A percentile compares a stretch with the other conserved stretches of the same genome.
These are phyloP conservation scores for Przewalskia tangutica DNA, from an alignment of 257 asterid genomes.

Conservation along the genomic window DNA sequence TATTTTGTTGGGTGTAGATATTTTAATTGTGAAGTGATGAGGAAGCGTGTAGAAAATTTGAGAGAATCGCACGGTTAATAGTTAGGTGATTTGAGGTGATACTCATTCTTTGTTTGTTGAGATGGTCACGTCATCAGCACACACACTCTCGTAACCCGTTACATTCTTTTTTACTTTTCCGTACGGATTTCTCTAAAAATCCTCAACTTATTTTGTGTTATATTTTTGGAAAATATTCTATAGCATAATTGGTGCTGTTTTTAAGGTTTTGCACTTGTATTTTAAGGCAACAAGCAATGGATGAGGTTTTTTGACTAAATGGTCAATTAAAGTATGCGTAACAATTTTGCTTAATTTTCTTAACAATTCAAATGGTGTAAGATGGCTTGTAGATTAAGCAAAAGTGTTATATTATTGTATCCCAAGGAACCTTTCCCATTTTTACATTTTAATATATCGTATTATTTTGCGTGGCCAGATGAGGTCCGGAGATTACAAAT, in stretches of 20 bases:
- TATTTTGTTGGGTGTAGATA: too few relatives aligned
- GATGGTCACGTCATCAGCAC: neutral
- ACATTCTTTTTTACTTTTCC: neutral
- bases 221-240: too few relatives aligned
- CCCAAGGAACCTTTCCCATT: too few relatives aligned
- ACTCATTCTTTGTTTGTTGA: slow-evolving; percentile 26
- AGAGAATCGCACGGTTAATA: slow-evolving; percentile 22
- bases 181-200: neutral
- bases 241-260: neutral
- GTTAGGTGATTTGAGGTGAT: slow-evolving; percentile 14
- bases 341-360: neutral
- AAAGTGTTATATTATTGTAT: neutral
- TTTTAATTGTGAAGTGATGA: neutral
- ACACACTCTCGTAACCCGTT: neutral
- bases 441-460: too few relatives aligned
- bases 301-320: neutral
- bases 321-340: neutral
- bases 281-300: neutral
- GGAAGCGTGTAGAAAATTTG: slow-evolving; percentile 20
- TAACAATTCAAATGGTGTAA: neutral
- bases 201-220: neutral
- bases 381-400: neutral
- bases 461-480: too few relatives aligned
- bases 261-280: neutral
- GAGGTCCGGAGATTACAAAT: neutral